Base-by-base conservation (phyloP, 352 stramenopile species). In the Pythium myriotylum region DNA sequence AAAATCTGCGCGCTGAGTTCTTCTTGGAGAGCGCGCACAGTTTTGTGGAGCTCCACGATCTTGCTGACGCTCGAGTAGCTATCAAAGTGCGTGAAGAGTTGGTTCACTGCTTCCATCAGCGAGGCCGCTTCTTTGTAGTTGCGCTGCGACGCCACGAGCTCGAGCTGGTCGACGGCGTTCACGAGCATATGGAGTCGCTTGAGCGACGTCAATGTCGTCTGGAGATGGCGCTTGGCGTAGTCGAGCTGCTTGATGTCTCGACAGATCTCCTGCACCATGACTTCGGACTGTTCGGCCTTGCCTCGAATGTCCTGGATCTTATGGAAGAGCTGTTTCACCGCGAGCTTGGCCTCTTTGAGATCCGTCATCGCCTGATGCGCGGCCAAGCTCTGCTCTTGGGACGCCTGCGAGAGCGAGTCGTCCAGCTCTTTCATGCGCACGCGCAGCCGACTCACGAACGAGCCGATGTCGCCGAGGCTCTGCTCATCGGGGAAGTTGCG, bases 241-340 rank as follows among this genome's bases (percentile, higher is more conserved):
- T 99, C 97, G 10, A 99, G 84, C 56, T 98, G 91, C 74, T 99
- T 99, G 73, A 99, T 99, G 74, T 99, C 97, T 23, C 91, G 81
- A 52, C 96, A 99, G 50, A 99, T 99, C 75, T 99, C 96, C 54
- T 98, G 79, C 10, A 99, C 97, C 78, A 98, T 98, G 41, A 92
- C 70, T 72, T 99, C 97, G 24, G 84, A 97, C 69, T 98, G 92
- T 56, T 97, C 86, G 10, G 97, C 96, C 73, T 99, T 98, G 24
- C 73, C 68, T 68, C 92, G 89, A 37, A 99, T 98, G 37, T 96
- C 84, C 35, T 88, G 72, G 40, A 99, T 98, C 58, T 98, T 96
- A 62, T 85, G 67, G 56, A 95, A 91, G 6, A 99, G 78, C 64
- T 96, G 86, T 32, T 88, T 62, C 6, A 98, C 95, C 10, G 89